Evolutionary conservation across 2,329 filamentous ascomycete species (phyloP), one percentile per base, ranked within the genome.

Genomic region (Neofusicoccum ribis): DNA sequence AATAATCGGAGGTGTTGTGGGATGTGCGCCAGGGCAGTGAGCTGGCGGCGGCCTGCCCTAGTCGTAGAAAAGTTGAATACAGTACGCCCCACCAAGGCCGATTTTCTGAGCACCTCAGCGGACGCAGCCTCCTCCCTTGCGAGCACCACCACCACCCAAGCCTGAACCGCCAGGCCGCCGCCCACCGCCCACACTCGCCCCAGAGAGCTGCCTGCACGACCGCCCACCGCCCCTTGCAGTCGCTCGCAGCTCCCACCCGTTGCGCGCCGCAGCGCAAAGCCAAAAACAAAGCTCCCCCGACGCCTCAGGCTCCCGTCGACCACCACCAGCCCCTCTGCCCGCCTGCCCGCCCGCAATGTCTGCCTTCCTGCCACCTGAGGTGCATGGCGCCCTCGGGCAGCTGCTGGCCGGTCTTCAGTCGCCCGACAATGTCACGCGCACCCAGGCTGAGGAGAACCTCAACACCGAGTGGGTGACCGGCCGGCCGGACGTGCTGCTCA

Each of bases 381-480:
- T 95, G 74, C 91, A 95, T 78, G 85, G 88, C 72, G 92, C 94
- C 81, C 89, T 99, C 74, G 85, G 86, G 69, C 90, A 93, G 85
- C 88, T 99, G 71, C 85, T 99, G 76, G 88, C 49, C 36, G 93
- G 90, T 71, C 87, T 99, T 69, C 91, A 95, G 81, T 94, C 92
- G 54, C 82, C 92, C 72, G 94, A 99, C 81, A 99, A 99, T 81
- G 84, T 84, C 66, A 85, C 92, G 72, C 90, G 95, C 76, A 88
- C 91, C 36, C 88, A 92, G 78, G 94, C 94, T 61, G 95, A 99
- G 80, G 92, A 96, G 69, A 90, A 93, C 77, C 83, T 99, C 68
- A 91, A 92, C 78, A 91, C 88, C 79, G 93, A 93, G 84, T 99
- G 95, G 95, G 91, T 93, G 41, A 82, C 83, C 68, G 85, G 87